Conservation (phyloP, 1,139 yeast species). For the Candida neerlandica region DNA sequence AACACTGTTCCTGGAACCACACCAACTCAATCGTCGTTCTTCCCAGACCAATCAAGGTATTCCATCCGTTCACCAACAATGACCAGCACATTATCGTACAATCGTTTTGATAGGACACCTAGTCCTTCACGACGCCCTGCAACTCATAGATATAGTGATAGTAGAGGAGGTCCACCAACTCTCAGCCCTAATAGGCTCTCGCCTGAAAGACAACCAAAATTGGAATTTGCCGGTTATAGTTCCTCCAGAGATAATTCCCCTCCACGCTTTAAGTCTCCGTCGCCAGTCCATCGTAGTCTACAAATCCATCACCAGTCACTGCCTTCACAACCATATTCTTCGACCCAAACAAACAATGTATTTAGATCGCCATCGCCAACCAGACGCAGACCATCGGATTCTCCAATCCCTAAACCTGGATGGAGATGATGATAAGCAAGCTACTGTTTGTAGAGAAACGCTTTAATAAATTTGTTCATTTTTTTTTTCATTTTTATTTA, state of each 20-base stretch:
- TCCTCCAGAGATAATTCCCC: not conserved
- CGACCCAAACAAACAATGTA: slow-evolving; percentile 1
- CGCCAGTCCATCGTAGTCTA: slow-evolving; percentile 9
- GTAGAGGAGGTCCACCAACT: not conserved
- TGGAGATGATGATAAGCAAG: slow-evolving; percentile 11
- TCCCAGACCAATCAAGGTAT: slow-evolving; percentile 1
- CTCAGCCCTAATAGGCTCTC: slow-evolving; percentile 14
- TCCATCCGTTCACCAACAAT: slow-evolving; percentile 3
- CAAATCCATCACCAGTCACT: slow-evolving; percentile 6
- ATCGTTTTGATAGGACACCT: slow-evolving; percentile 6
- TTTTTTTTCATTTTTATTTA: not conserved
- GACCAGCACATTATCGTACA: slow-evolving; percentile 3
- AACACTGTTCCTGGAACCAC: not conserved
- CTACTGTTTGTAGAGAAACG: not conserved
- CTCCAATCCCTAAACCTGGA: slow-evolving; percentile 5
- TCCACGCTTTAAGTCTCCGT: slow-evolving; percentile 13
- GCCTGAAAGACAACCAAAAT: slow-evolving; percentile 9
- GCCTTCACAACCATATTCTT: not conserved
- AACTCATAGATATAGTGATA: not conserved
- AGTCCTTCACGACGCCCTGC: slow-evolving; percentile 8
- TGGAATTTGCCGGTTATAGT: slow-evolving; percentile 5
- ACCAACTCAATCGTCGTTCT: not conserved
- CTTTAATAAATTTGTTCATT: not conserved
- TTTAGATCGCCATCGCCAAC: slow-evolving; percentile 13
- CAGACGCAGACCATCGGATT: slow-evolving; percentile 9